Evolutionary conservation across 139 green algal species (phyloP).

Genomic region (Chlamydomonas sphaeroides): DNA sequence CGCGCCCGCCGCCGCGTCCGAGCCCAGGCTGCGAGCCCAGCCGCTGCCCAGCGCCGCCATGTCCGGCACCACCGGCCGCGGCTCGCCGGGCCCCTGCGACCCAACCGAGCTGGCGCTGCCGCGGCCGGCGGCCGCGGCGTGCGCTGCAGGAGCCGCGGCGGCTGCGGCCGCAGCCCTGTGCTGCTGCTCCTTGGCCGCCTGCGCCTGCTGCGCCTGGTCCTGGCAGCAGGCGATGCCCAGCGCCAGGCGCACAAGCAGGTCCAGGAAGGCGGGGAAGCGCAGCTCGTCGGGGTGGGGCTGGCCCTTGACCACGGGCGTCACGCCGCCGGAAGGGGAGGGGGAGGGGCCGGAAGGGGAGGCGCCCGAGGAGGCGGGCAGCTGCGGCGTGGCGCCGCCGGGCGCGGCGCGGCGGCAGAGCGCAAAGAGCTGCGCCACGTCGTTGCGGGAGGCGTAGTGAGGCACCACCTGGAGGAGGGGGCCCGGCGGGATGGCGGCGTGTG

Average conservation of each 20-base stretch:
- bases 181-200: no score
- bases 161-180: background rate
- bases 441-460: background rate
- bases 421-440: slow-evolving; percentile 7
- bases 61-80: background rate
- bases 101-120: no score
- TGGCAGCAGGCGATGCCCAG: background rate
- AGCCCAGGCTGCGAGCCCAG: background rate
- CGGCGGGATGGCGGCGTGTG: background rate
- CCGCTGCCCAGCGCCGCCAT: background rate
- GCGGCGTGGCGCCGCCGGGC: background rate
- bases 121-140: background rate
- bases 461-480: background rate
- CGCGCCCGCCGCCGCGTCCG: background rate
- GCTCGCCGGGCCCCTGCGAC: background rate
- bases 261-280: slow-evolving; percentile 22
- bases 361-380: no score
- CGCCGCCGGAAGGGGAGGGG: background rate
- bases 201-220: no score
- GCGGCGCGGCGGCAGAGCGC: background rate
- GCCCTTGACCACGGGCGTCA: background rate
- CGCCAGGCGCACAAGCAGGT: slow-evolving; percentile 15
- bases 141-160: background rate
- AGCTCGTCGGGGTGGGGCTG: slow-evolving; percentile 9
- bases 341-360: no score